Conservation (phyloP, 1,139 yeast species). For the Hyphopichia wangnamkhiaoensis region DNA sequence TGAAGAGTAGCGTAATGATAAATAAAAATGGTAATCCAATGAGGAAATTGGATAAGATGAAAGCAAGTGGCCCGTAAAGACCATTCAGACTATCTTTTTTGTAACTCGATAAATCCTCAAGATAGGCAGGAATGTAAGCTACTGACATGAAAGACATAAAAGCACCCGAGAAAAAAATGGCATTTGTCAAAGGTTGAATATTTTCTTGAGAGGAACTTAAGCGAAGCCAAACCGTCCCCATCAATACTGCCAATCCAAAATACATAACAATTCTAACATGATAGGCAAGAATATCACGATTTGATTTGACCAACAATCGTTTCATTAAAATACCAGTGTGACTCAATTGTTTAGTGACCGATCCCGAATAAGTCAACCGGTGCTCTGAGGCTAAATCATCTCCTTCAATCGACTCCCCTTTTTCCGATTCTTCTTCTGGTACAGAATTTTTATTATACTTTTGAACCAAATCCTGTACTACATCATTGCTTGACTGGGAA, state of each 20-base stretch:
- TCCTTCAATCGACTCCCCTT: neutral
- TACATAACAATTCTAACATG: constrained; percentile 39
- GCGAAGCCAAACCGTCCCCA: constrained; percentile 47
- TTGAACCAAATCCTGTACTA: neutral
- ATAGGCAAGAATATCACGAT: constrained; percentile 36
- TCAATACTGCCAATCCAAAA: constrained; percentile 37
- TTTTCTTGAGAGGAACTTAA: constrained; percentile 26
- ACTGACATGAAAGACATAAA: constrained; percentile 47
- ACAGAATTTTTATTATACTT: neutral
- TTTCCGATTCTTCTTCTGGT: constrained; percentile 5
- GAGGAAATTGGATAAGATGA: constrained; percentile 33
- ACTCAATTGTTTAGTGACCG: neutral
- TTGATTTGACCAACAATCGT: constrained; percentile 29
- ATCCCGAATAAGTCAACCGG: neutral
- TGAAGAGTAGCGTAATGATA: constrained; percentile 29
- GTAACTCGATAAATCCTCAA: constrained; percentile 34
- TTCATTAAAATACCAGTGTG: constrained; percentile 18
- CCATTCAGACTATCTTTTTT: constrained; percentile 36
- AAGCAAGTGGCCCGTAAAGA: constrained; percentile 37
- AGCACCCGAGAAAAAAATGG: constrained; percentile 43
- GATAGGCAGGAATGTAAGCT: constrained; percentile 41
- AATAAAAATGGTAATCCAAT: constrained; percentile 40
- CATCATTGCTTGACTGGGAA: constrained; percentile 8
- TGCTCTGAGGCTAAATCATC: neutral
- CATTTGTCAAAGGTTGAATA: constrained; percentile 39